Evolutionary conservation across 768 basidiomycete genomes (phyloP).

Genomic region (Rhodotorula kratochvilovae): DNA sequence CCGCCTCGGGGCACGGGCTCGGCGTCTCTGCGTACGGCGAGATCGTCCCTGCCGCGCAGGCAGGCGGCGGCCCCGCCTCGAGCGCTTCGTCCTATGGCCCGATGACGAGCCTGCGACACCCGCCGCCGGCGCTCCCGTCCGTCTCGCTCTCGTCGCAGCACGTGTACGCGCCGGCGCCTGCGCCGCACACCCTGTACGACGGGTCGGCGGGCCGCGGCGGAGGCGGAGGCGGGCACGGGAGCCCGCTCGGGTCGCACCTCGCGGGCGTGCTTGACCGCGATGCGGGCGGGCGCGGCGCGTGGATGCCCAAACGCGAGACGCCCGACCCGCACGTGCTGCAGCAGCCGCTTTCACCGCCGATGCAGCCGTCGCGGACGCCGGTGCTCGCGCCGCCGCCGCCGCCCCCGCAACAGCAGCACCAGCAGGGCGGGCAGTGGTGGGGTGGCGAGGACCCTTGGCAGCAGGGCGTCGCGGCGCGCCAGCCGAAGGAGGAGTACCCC

Average conservation of each 20-base stretch:
- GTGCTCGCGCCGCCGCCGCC: not conserved
- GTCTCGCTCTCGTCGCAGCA: not conserved
- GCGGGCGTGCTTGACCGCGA: not conserved
- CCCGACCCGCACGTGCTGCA: not conserved
- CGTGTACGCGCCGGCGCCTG: not conserved
- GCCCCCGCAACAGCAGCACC: not conserved
- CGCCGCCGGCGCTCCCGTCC: not conserved
- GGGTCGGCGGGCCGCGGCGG: too few relatives aligned
- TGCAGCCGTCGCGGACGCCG: not conserved
- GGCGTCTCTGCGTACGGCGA: slow-evolving; percentile 5
- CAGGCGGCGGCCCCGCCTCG: not conserved
- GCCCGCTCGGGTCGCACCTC: not conserved
- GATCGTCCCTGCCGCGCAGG: not conserved
- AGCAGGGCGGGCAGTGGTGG: not conserved
- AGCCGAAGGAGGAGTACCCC: not conserved
- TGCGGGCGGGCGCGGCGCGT: not conserved
- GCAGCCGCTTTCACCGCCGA: not conserved
- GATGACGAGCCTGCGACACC: not conserved
- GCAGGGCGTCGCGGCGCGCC: not conserved
- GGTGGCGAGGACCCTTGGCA: not conserved
- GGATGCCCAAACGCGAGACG: not conserved
- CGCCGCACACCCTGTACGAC: not conserved
- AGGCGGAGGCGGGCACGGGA: not conserved
- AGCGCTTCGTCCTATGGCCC: not conserved
- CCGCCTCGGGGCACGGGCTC: slow-evolving; percentile 9